Evolutionary conservation across 2,329 filamentous ascomycete species (phyloP).

Genomic region (Diplodia seriata): DNA sequence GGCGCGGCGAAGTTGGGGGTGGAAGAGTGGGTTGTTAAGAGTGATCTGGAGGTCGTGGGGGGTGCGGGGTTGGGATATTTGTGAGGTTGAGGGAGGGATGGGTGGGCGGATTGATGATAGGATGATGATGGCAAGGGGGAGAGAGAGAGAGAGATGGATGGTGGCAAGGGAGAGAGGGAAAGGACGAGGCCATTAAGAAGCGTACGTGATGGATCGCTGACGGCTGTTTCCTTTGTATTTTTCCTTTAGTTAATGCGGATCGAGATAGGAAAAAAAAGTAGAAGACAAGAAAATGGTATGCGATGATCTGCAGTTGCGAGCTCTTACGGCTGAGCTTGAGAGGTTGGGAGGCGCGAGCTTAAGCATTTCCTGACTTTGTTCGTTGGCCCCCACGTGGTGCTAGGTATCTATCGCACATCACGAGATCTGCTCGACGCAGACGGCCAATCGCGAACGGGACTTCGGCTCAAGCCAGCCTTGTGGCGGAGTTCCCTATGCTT

Average conservation of each 20-base stretch:
- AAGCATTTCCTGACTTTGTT: too few species aligned
- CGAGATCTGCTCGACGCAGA: background rate
- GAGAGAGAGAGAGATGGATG: too few species aligned
- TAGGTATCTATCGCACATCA: too few species aligned
- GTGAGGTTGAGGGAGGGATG: background rate
- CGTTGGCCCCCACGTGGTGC: too few species aligned
- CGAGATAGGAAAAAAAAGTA: background rate
- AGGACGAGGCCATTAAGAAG: background rate
- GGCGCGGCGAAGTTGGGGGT: constrained; percentile 76
- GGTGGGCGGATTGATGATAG: background rate
- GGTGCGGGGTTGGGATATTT: constrained; percentile 68
- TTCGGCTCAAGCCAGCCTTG: background rate
- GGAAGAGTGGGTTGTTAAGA: constrained; percentile 70
- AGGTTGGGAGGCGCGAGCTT: too few species aligned
- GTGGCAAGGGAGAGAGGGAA: background rate
- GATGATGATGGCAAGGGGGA: background rate
- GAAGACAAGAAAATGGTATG: background rate
- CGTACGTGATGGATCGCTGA: background rate
- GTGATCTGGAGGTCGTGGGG: constrained; percentile 70
- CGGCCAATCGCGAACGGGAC: background rate
- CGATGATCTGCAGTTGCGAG: background rate
- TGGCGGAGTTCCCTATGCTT: background rate
- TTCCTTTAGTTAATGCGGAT: background rate
- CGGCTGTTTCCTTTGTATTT: background rate
- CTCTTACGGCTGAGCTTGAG: too few species aligned